These are phyloP conservation scores for Jamesozyma spencerorum DNA, from an alignment of 805 yeast species.

Conservation along the genomic window DNA sequence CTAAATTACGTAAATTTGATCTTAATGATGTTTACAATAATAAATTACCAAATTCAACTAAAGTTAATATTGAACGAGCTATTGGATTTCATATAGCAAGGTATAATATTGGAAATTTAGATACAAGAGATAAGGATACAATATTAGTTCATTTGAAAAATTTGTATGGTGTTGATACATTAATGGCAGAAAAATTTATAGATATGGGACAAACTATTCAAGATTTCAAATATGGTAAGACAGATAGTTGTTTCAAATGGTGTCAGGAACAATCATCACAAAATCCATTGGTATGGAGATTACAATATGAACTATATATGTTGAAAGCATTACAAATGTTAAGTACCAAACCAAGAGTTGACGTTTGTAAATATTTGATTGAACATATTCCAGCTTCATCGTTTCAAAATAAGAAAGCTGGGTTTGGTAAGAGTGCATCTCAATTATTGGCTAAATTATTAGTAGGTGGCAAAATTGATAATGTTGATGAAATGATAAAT, in stretches of 20 bases:
- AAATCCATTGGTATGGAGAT: not conserved
- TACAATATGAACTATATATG: slow-evolving; percentile 21
- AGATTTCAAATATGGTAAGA: slow-evolving; percentile 30
- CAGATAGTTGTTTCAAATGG: slow-evolving; percentile 45
- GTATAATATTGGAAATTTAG: slow-evolving; percentile 36
- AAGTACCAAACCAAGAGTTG: slow-evolving; percentile 11
- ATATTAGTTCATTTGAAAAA: slow-evolving; percentile 26
- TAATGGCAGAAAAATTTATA: slow-evolving; percentile 31
- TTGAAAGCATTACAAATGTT: slow-evolving; percentile 16
- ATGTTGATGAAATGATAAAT: slow-evolving; percentile 19
- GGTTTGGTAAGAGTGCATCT: slow-evolving; percentile 25
- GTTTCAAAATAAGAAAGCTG: slow-evolving; percentile 32
- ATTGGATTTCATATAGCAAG: slow-evolving; percentile 39
- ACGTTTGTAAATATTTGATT: slow-evolving; percentile 36
- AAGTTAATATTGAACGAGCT: slow-evolving; percentile 32
- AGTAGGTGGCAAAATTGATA: slow-evolving; percentile 12
- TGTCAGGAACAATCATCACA: slow-evolving; percentile 19
- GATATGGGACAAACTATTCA: slow-evolving; percentile 36
- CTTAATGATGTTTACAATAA: slow-evolving; percentile 30
- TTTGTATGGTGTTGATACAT: slow-evolving; percentile 24
- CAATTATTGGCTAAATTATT: slow-evolving; percentile 35
- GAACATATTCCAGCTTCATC: slow-evolving; percentile 22
- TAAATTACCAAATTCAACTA: slow-evolving; percentile 19
- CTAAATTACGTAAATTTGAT: slow-evolving; percentile 27
- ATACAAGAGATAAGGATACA: slow-evolving; percentile 16